A percentile compares a stretch with the other conserved stretches of the same genome.
These are phyloP conservation scores for Claviceps purpurea DNA, from an alignment of 2,329 filamentous ascomycete genomes.

Conservation along the genomic window DNA sequence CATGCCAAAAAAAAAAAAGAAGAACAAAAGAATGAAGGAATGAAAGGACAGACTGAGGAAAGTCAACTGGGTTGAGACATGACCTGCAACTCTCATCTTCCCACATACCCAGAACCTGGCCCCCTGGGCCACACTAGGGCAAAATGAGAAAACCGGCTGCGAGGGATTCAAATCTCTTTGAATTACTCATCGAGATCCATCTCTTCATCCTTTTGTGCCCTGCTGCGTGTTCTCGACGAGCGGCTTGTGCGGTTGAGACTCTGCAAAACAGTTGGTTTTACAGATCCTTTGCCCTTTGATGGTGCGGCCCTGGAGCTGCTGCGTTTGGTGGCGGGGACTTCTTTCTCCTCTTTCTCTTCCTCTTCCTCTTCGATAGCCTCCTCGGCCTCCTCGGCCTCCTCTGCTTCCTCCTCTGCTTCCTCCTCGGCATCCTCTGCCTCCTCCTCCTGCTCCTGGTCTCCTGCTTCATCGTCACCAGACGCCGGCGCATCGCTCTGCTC, in stretches of 20 bases:
- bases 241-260: constrained; percentile 12
- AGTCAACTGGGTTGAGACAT: no score
- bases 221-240: constrained; percentile 13
- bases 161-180: constrained; percentile 1
- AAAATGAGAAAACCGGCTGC: background rate
- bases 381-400: constrained; percentile 4
- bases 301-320: constrained; percentile 13
- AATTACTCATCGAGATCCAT: constrained; percentile 23
- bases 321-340: constrained; percentile 10
- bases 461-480: constrained; percentile 8
- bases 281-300: constrained; percentile 10
- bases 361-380: background rate
- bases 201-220: constrained; percentile 14
- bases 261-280: constrained; percentile 14
- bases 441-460: background rate
- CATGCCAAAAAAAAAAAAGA: no score
- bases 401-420: constrained; percentile 1
- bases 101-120: background rate
- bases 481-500: constrained; percentile 7
- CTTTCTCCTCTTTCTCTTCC: constrained; percentile 7
- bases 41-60: no score
- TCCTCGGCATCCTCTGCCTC: constrained; percentile 1
- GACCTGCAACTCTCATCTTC: no score
- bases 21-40: no score
- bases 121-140: background rate